phyloP scores from a whole-genome alignment of 2,329 filamentous ascomycete species.

The Ophiostoma ips region DNA sequence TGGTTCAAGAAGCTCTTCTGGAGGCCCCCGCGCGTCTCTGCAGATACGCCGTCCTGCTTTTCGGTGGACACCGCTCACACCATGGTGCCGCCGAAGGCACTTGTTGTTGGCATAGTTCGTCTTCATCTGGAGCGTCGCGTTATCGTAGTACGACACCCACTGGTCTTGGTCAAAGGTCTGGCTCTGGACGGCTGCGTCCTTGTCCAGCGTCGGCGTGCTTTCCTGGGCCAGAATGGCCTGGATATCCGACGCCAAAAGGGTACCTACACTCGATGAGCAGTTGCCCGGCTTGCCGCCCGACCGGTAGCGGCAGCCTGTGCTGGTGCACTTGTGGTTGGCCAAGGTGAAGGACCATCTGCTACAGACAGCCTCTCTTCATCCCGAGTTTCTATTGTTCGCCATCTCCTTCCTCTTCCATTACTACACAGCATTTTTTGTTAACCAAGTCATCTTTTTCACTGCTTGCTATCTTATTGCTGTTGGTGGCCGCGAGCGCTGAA shows the following conservation, averaged over 20 bases:
- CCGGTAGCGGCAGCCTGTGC: slow-evolving; percentile 16
- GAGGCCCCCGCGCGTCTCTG: neutral
- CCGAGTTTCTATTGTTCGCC: too few relatives aligned
- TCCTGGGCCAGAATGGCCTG: slow-evolving; percentile 11
- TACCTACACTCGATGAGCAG: slow-evolving; percentile 15
- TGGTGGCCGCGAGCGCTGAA: neutral
- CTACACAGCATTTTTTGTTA: too few relatives aligned
- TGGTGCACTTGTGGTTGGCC: slow-evolving; percentile 14
- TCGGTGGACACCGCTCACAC: slow-evolving; percentile 10
- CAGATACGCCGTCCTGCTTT: neutral
- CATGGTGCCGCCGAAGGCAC: slow-evolving; percentile 18
- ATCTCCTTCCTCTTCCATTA: too few relatives aligned
- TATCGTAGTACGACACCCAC: slow-evolving; percentile 22
- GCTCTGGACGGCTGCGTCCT: slow-evolving; percentile 18
- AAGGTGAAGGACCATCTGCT: slow-evolving; percentile 14
- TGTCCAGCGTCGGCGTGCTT: slow-evolving; percentile 8
- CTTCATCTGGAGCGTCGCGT: slow-evolving; percentile 18
- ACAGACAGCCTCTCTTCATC: too few relatives aligned
- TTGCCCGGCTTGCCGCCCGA: slow-evolving; percentile 12
- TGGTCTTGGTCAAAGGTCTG: slow-evolving; percentile 18
- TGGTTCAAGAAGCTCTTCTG: neutral
- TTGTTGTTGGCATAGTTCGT: slow-evolving; percentile 15
- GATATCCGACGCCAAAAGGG: slow-evolving; percentile 17
- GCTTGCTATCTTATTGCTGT: too few relatives aligned
- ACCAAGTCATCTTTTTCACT: too few relatives aligned